These are phyloP conservation scores for Sanghuangporus baumii DNA, from an alignment of 1,284 basidiomycete species.

Conservation along the genomic window DNA sequence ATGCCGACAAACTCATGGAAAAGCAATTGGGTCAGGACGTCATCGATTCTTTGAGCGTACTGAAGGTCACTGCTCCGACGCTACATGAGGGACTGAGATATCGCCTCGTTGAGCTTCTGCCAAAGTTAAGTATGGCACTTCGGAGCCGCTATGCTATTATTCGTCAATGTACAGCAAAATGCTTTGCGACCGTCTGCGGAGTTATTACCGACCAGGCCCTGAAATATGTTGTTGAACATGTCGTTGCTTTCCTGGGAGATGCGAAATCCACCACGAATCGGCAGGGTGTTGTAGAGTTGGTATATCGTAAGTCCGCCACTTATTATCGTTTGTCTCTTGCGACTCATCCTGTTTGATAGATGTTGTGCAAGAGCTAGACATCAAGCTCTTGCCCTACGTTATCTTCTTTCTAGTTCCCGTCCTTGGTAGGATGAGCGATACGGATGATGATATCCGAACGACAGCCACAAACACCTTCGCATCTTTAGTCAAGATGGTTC, in stretches of 20 bases:
- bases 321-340: background rate
- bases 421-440: conserved; percentile 95
- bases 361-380: conserved; percentile 87
- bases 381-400: conserved; percentile 95
- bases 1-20: conserved; percentile 59
- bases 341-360: conserved; percentile 42
- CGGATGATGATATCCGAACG: conserved; percentile 86
- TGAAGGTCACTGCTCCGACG: conserved; percentile 77
- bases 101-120: conserved; percentile 70
- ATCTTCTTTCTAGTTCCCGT: conserved; percentile 97
- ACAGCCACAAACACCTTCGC: conserved; percentile 97
- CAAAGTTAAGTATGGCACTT: conserved; percentile 70
- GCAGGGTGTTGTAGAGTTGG: conserved; percentile 86
- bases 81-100: conserved; percentile 70
- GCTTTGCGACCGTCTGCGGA: conserved; percentile 84
- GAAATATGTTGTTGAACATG: conserved; percentile 80
- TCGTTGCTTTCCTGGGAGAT: conserved; percentile 86
- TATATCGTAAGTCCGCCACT: conserved; percentile 68
- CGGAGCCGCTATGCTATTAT: conserved; percentile 87
- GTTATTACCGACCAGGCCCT: conserved; percentile 84
- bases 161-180: conserved; percentile 81
- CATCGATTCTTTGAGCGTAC: conserved; percentile 88
- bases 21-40: conserved; percentile 83
- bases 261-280: conserved; percentile 72
- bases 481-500: conserved; percentile 98